Conservation (phyloP, 805 yeast species). For the Wickerhamiella azyma region DNA sequence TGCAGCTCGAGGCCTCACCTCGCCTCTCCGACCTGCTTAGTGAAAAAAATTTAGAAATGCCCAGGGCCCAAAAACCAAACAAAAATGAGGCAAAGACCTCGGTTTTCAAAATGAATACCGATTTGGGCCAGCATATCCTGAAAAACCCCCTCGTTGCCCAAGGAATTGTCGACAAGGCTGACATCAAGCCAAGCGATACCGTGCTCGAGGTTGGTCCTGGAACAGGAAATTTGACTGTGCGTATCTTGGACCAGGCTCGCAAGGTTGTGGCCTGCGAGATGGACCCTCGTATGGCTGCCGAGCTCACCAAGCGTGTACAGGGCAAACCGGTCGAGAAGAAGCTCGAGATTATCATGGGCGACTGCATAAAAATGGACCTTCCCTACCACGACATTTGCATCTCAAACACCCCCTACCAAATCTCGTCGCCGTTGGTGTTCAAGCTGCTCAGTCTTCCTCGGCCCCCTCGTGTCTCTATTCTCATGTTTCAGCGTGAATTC, state of each 20-base stretch:
- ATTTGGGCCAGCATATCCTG: conserved; percentile 90
- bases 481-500: conserved; percentile 96
- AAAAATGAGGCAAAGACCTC: conserved; percentile 22
- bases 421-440: conserved; percentile 91
- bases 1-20: background rate
- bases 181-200: conserved; percentile 77
- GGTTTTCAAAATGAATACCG: conserved; percentile 94
- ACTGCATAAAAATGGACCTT: conserved; percentile 86
- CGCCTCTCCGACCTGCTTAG: background rate
- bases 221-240: conserved; percentile 92
- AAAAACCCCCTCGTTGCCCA: conserved; percentile 95
- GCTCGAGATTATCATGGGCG: conserved; percentile 83
- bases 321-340: conserved; percentile 92
- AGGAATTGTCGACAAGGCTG: conserved; percentile 95
- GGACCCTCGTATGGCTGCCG: conserved; percentile 99
- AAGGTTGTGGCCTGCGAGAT: conserved; percentile 94
- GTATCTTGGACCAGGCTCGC: conserved; percentile 81
- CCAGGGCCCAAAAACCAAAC: conserved; percentile 19
- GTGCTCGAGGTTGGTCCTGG: conserved; percentile 98
- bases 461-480: conserved; percentile 88
- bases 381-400: conserved; percentile 94
- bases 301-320: conserved; percentile 89
- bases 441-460: conserved; percentile 77
- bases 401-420: conserved; percentile 95
- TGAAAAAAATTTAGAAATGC: conserved; percentile 17